These are phyloP conservation scores for Coemansia erecta DNA, from an alignment of 192 early-diverging fungal genomes.

Conservation along the genomic window DNA sequence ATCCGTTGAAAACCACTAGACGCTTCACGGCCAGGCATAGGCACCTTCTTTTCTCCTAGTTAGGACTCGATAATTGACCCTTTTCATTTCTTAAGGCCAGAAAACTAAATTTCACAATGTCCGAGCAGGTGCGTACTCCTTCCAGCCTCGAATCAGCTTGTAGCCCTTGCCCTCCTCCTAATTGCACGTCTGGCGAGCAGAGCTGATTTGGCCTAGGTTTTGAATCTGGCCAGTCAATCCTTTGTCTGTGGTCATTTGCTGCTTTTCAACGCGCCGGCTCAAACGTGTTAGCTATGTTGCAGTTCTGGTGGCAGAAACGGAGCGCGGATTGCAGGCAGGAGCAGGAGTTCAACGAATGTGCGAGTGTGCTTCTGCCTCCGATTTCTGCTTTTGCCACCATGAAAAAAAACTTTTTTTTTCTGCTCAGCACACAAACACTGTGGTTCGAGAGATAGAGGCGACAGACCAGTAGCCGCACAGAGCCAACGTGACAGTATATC, in stretches of 20 bases:
- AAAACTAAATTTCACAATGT: conserved; percentile 37
- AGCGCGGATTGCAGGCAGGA: no score
- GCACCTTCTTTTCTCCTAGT: conserved; percentile 49
- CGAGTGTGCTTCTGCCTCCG: background rate
- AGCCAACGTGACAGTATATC: no score
- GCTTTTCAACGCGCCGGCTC: no score
- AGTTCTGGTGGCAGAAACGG: no score
- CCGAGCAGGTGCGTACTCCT: conserved; percentile 52
- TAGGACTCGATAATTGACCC: conserved; percentile 26
- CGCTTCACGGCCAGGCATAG: conserved; percentile 9
- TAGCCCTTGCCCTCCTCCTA: no score
- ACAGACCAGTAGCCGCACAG: no score
- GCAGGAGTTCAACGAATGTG: no score
- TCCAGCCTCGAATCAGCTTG: background rate
- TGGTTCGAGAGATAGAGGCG: no score
- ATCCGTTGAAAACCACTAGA: conserved; percentile 19
- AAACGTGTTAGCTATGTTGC: no score
- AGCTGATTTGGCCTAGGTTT: conserved; percentile 1
- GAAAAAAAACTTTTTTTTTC: background rate
- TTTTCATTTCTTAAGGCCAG: conserved; percentile 27
- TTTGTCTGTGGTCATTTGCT: no score
- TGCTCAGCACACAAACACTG: background rate
- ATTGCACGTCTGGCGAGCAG: no score
- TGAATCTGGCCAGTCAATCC: background rate
- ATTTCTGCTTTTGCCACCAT: background rate